Evolutionary conservation across 75 land plant genomes (phyloP).

Genomic region (Selaginella tamariscina): DNA sequence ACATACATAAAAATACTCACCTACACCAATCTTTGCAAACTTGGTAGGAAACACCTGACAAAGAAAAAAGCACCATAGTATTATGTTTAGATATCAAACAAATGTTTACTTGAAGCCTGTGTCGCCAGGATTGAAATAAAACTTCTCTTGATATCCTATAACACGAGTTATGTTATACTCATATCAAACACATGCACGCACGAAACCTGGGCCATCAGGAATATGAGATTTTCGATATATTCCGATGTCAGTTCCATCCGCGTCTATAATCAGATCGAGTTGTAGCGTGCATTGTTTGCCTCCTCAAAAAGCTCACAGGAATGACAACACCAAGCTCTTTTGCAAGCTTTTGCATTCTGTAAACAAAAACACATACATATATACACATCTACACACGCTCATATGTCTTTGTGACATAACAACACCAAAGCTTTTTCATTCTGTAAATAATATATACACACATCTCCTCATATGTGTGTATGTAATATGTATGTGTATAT

Average conservation of each 20-base stretch:
- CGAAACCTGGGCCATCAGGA: conserved; percentile 82
- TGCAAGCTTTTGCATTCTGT: conserved; percentile 90
- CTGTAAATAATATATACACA: too few species aligned
- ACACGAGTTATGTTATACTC: background rate
- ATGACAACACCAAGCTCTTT: conserved; percentile 88
- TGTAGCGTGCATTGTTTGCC: conserved; percentile 96
- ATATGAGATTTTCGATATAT: conserved; percentile 89
- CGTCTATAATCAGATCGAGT: conserved; percentile 86
- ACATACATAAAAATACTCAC: conserved; percentile 31
- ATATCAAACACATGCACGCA: background rate
- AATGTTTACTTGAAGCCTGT: conserved; percentile 78
- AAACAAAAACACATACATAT: too few species aligned
- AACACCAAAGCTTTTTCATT: background rate
- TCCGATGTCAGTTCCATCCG: conserved; percentile 91
- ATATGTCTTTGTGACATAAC: too few species aligned
- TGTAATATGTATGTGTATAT: too few species aligned
- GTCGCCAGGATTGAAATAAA: conserved; percentile 95
- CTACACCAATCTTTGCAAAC: conserved; percentile 88
- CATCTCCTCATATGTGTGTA: too few species aligned
- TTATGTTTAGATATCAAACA: too few species aligned
- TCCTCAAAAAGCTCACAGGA: conserved; percentile 98
- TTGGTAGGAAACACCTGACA: conserved; percentile 82
- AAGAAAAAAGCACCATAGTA: too few species aligned
- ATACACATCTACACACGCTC: too few species aligned
- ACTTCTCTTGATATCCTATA: conserved; percentile 90